Base-by-base conservation (phyloP, 2,329 filamentous ascomycete species). In the Tolypocladium tropicale region DNA sequence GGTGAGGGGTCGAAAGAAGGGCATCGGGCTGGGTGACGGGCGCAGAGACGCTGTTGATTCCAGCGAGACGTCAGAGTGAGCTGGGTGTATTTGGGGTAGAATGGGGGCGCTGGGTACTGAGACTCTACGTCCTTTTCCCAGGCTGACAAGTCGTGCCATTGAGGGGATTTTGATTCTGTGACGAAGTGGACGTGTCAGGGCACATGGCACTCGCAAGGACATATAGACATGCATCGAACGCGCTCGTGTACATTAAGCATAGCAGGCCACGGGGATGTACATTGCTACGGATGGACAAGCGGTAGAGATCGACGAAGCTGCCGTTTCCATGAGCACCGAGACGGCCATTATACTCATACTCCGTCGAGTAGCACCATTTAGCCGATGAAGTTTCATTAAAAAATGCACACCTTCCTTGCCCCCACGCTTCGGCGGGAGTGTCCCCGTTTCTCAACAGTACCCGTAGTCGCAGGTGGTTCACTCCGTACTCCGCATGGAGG, bases 1-100 rank as follows among this genome's bases (percentile, higher is more conserved):
- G 16, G 66, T 85, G 0, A 77, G 79, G 55, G 91, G 85, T 1
- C 77, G 89, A 55, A 75, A 72, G 58, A 88, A 85, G 68, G 87
- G 90, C 0, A 88, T 95, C 62, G 90, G 91, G 2, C 61, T 85
- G 58, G 82, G 85, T 1, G 55, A 49, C 34, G 50, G 52, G 52
- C 36, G 2, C n/a, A 11, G 6, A 7, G 25, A 41, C 9, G 37
- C 16, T 37, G 12, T 32, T 18, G 34, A 11, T 14, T 11, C 30
- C 32, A 34, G 6, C 16, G 16, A 16, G 33, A 16, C 48, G 33
- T 37, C 16, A 10, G 5, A 30, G 43, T 28, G 16, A 21, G n/a
- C n/a, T n/a, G n/a, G n/a, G n/a, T n/a, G n/a, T n/a, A n/a, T n/a
- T n/a, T n/a, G 46, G 28, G 46, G 28, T 16, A 4, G 18, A 49